Evolutionary conservation across 768 basidiomycete species (phyloP).

Genomic region (Phylloporus sp.): DNA sequence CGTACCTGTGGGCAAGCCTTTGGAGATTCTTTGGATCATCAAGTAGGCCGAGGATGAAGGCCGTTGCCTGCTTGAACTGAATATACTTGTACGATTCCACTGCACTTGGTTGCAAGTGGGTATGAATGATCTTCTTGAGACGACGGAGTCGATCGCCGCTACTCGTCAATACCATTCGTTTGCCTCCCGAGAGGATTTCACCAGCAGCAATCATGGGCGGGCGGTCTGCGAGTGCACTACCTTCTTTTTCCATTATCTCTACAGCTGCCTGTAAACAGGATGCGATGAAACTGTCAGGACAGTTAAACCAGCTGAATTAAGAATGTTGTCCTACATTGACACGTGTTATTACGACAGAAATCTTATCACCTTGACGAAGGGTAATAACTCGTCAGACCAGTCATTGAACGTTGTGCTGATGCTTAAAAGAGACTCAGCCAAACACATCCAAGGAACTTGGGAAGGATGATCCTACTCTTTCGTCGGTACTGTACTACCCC

Average conservation of each 20-base stretch:
- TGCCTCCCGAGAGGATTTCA: constrained; percentile 52
- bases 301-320: not conserved
- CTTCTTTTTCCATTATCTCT: constrained; percentile 62
- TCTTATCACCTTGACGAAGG: constrained; percentile 41
- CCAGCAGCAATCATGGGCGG: constrained; percentile 50
- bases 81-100: constrained; percentile 43
- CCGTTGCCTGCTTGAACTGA: constrained; percentile 34
- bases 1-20: constrained; percentile 43
- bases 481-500: not conserved
- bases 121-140: constrained; percentile 51
- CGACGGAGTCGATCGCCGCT: constrained; percentile 54
- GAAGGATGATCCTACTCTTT: not conserved
- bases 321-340: constrained; percentile 11
- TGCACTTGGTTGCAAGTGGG: constrained; percentile 48
- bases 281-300: not conserved
- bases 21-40: constrained; percentile 20
- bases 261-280: constrained; percentile 40
- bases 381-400: constrained; percentile 51
- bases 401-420: constrained; percentile 38
- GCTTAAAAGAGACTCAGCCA: constrained; percentile 3
- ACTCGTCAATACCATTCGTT: constrained; percentile 47
- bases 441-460: not conserved
- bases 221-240: constrained; percentile 46
- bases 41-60: constrained; percentile 29
- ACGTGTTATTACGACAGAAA: constrained; percentile 18